Conservation (phyloP, 352 stramenopile species). For the Halophytophthora batemanensis region DNA sequence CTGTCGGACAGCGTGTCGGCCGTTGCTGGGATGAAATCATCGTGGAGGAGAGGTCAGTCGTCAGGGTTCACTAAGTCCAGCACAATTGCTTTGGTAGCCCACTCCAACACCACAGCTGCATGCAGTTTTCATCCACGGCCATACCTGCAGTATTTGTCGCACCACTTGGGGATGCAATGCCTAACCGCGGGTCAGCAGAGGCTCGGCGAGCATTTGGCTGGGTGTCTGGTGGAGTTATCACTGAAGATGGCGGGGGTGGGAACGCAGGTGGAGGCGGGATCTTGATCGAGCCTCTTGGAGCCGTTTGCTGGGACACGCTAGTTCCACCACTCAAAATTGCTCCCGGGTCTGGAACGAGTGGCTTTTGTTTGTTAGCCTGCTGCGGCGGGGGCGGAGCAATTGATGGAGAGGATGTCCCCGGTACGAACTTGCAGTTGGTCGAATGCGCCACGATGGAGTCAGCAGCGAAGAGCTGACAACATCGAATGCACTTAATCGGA, state of each 20-base stretch:
- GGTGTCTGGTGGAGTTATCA: slow-evolving; percentile 2
- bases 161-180: neutral
- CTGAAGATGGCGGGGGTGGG: slow-evolving; percentile 25
- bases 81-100: too few species aligned
- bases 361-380: neutral
- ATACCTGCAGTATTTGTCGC: slow-evolving; percentile 5
- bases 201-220: slow-evolving; percentile 11
- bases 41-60: too few species aligned
- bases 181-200: slow-evolving; percentile 14
- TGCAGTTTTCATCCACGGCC: neutral
- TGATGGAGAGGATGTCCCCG: slow-evolving; percentile 3
- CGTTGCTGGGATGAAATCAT: neutral
- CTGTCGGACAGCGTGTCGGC: slow-evolving; percentile 30
- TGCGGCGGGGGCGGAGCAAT: neutral
- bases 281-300: slow-evolving; percentile 16
- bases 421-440: slow-evolving; percentile 62
- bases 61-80: too few species aligned
- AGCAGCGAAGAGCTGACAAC: slow-evolving; percentile 69
- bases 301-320: neutral
- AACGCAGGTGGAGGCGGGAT: slow-evolving; percentile 52
- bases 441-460: slow-evolving; percentile 74
- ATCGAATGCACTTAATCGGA: slow-evolving; percentile 82
- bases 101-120: too few species aligned
- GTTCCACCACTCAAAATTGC: neutral
- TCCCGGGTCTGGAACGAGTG: slow-evolving; percentile 1